These are phyloP conservation scores for Blastocystis hominis DNA, from an alignment of 352 stramenopile species.

Conservation along the genomic window DNA sequence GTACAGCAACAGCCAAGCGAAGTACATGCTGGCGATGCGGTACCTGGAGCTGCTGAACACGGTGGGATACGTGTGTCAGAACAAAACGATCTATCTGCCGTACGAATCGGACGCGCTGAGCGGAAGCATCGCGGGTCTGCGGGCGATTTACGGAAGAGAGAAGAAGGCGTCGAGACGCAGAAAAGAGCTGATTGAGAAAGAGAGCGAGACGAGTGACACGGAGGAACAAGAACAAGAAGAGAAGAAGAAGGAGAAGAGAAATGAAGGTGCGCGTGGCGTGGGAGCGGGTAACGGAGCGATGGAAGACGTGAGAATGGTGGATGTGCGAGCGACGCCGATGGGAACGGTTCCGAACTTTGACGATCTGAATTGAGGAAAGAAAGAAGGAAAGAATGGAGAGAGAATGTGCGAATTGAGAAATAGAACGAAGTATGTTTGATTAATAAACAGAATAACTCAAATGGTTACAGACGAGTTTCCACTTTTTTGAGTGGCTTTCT, in stretches of 20 bases:
- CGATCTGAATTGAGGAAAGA: conserved; percentile 16
- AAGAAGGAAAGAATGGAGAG: background rate
- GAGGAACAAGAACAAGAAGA: background rate
- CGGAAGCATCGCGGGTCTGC: conserved; percentile 55
- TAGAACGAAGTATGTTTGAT: background rate
- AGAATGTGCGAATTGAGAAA: background rate
- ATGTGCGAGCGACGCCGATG: background rate
- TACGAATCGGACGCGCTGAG: conserved; percentile 59
- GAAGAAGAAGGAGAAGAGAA: conserved; percentile 9
- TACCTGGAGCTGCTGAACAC: conserved; percentile 60
- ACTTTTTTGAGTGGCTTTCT: background rate
- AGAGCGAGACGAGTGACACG: background rate
- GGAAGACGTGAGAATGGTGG: no score
- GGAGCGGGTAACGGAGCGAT: background rate
- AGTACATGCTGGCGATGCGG: conserved; percentile 60
- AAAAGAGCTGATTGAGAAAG: background rate
- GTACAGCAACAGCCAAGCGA: conserved; percentile 13
- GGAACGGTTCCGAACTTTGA: background rate
- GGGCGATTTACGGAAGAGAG: conserved; percentile 57
- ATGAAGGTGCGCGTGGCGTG: background rate
- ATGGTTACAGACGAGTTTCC: background rate
- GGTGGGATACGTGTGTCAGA: conserved; percentile 44
- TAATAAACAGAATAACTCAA: background rate
- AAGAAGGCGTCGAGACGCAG: background rate
- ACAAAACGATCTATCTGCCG: conserved; percentile 61